These are phyloP conservation scores for Groenewaldozyma auringiensis DNA, from an alignment of 1,139 yeast species.

Conservation along the genomic window DNA sequence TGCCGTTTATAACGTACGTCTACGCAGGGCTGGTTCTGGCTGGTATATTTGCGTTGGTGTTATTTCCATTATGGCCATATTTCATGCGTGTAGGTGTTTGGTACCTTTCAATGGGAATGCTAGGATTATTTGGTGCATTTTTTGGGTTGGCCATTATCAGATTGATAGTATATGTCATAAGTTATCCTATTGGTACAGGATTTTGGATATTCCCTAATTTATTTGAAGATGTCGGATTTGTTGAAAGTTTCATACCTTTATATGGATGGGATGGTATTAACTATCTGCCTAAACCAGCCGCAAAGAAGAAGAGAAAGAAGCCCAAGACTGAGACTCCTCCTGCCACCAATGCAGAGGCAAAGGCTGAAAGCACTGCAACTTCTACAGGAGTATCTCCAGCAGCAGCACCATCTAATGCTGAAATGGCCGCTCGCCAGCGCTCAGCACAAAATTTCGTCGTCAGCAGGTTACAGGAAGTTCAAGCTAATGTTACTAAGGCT, in stretches of 20 bases:
- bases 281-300: slow-evolving; percentile 22
- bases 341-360: slow-evolving; percentile 8
- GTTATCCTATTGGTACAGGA: slow-evolving; percentile 56
- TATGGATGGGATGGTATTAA: slow-evolving; percentile 69
- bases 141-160: slow-evolving; percentile 76
- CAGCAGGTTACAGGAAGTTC: slow-evolving; percentile 11
- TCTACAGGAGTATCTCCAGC: slow-evolving; percentile 5
- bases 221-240: slow-evolving; percentile 90
- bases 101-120: slow-evolving; percentile 71
- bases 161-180: slow-evolving; percentile 58
- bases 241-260: slow-evolving; percentile 84
- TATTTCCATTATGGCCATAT: slow-evolving; percentile 95
- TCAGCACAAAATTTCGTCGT: slow-evolving; percentile 9
- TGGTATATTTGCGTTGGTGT: slow-evolving; percentile 65
- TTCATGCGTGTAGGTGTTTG: slow-evolving; percentile 87
- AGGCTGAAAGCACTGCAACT: slow-evolving; percentile 8
- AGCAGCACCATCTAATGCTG: slow-evolving; percentile 5
- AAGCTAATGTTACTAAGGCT: slow-evolving; percentile 7
- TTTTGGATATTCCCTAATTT: slow-evolving; percentile 95
- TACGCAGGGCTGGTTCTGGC: slow-evolving; percentile 59
- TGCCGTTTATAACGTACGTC: slow-evolving; percentile 55
- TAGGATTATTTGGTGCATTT: slow-evolving; percentile 69
- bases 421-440: slow-evolving; percentile 8
- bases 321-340: slow-evolving; percentile 13
- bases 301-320: slow-evolving; percentile 10